phyloP scores from a whole-genome alignment of 2,329 filamentous ascomycete species.

The Septoria linicola region DNA sequence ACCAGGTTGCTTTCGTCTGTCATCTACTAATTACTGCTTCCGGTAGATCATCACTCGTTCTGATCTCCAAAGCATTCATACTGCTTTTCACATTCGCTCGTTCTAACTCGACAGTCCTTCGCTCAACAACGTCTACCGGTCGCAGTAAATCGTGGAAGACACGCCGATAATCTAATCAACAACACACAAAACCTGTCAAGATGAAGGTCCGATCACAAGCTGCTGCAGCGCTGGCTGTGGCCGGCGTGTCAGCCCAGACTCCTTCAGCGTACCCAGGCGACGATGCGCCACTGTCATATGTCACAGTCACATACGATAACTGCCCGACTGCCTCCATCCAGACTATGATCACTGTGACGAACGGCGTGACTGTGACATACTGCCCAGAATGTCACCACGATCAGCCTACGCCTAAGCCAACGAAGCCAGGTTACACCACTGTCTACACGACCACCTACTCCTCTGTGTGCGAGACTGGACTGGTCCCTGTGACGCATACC shows the following conservation, averaged over 20 bases:
- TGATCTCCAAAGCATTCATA: slow-evolving; percentile 18
- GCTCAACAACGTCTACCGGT: slow-evolving; percentile 12
- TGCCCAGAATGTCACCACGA: slow-evolving; percentile 38
- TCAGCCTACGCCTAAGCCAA: slow-evolving; percentile 7
- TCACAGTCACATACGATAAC: slow-evolving; percentile 37
- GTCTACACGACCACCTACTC: slow-evolving; percentile 40
- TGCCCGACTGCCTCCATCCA: slow-evolving; percentile 35
- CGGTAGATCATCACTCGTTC: slow-evolving; percentile 25
- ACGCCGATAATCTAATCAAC: neutral
- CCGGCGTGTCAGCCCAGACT: slow-evolving; percentile 19
- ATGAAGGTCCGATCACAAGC: slow-evolving; percentile 20
- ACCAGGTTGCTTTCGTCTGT: slow-evolving; percentile 22
- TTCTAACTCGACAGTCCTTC: slow-evolving; percentile 15
- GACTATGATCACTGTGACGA: slow-evolving; percentile 39
- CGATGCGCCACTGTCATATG: slow-evolving; percentile 30
- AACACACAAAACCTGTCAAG: slow-evolving; percentile 2
- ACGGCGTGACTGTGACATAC: slow-evolving; percentile 39
- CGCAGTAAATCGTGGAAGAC: slow-evolving; percentile 4
- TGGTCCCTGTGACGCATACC: slow-evolving; percentile 37
- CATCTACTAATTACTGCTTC: slow-evolving; percentile 25
- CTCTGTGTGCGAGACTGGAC: slow-evolving; percentile 38
- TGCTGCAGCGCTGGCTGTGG: slow-evolving; percentile 20
- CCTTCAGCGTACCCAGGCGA: slow-evolving; percentile 12
- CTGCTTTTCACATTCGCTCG: slow-evolving; percentile 19
- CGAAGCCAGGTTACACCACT: slow-evolving; percentile 34